Base-by-base conservation (phyloP, 371 early-diverging fungal genomes). In the Mortierella sp. region DNA sequence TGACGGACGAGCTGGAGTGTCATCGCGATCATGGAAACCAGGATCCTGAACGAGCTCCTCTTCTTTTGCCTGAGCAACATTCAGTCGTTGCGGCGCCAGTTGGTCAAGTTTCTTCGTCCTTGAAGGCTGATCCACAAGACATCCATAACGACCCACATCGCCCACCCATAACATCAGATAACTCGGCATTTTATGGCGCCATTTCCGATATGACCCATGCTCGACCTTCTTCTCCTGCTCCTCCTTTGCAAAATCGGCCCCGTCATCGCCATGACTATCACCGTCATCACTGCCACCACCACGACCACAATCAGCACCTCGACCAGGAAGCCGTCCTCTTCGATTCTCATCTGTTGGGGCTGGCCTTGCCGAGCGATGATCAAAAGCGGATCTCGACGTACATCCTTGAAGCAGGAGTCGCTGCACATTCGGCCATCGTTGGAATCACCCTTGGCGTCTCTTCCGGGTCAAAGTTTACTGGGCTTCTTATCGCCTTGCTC, bases 391-490 rank as follows among this genome's bases (percentile, higher is more conserved):
- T 82, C 26, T 82, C 82, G n/a, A 84, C 90, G 21, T 88, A 84
- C 72, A 89, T 97, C 44, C 90, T 98, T 13, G 98, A 98, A 83
- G 80, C 93, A 8, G 96, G 97, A 71, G 94, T 98, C 57, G 92
- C 94, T 10, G 87, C 95, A 64, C 98, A 98, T 86, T 97, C 97
- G 0, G 88, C 98, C 70, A 91, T 98, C 69, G 93, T 98, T 74
- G 98, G 98, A 3, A 75, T 97, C 48, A 90, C 96, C 1, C 89
- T 98, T 16, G 95, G 96, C 0, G 92, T 93, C 26, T 87, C 95
- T 2, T 87, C 89, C 2, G 93, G 91, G 44, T 82, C 90, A 0
- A 92, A 90, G 26, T 96, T 95, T 82, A 87, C 83, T 21, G 88
- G 94, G 0, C 91, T 97, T 1, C 82, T 96, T 34, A 86, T 95